These are phyloP conservation scores for Colletotrichum viniferum DNA, from an alignment of 2,329 filamentous ascomycete genomes.

Conservation along the genomic window DNA sequence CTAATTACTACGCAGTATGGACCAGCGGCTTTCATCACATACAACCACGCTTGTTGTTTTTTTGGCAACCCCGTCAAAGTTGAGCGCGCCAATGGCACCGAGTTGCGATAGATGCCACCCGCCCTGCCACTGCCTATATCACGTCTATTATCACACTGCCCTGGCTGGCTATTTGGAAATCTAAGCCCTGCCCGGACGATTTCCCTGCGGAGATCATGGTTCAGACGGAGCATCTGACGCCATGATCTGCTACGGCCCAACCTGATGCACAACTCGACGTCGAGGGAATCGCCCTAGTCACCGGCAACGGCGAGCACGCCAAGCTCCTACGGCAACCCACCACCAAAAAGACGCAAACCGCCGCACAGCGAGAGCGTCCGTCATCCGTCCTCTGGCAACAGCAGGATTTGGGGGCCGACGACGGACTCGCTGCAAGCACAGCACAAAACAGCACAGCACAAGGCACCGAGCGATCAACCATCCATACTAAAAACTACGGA, in stretches of 20 bases:
- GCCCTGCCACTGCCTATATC: constrained; percentile 6
- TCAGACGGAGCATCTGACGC: constrained; percentile 45
- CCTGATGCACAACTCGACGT: constrained; percentile 36
- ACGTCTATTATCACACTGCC: not conserved
- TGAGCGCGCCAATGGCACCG: not conserved
- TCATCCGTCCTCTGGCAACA: not conserved
- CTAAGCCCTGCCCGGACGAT: constrained; percentile 28
- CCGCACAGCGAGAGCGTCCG: not conserved
- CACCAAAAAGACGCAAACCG: constrained; percentile 27
- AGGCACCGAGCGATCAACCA: constrained; percentile 20
- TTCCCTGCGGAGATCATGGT: constrained; percentile 44
- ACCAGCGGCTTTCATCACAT: not conserved
- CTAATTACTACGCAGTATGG: not conserved
- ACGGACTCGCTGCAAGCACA: not conserved
- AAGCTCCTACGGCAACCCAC: constrained; percentile 14
- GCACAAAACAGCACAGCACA: constrained; percentile 18
- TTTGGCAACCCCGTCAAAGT: not conserved
- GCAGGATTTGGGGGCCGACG: not conserved
- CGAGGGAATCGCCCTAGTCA: constrained; percentile 7
- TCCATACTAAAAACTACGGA: not conserved
- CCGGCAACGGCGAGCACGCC: constrained; percentile 3
- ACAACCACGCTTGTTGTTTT: not conserved
- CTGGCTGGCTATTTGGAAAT: constrained; percentile 21
- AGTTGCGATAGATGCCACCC: constrained; percentile 6
- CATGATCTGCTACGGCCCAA: constrained; percentile 40